Evolutionary conservation across 1,284 basidiomycete genomes (phyloP).

Genomic region (Fomitopsis betulina): DNA sequence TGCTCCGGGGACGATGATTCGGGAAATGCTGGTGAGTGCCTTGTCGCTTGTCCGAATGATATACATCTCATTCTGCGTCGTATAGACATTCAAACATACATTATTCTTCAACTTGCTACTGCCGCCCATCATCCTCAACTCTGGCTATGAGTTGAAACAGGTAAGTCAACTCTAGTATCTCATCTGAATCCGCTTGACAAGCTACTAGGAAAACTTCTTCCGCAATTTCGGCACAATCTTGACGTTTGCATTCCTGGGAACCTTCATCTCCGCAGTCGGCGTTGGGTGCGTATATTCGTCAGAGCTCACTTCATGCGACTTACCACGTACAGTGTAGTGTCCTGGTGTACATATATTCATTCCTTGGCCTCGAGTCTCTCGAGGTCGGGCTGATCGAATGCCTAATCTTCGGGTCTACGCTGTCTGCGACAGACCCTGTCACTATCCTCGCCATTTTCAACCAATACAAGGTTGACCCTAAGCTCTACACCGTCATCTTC

Average conservation of each 20-base stretch:
- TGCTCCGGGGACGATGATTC: conserved; percentile 89
- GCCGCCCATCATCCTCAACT: conserved; percentile 97
- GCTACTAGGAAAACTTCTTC: conserved; percentile 88
- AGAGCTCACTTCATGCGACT: conserved; percentile 17
- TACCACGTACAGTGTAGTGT: conserved; percentile 61
- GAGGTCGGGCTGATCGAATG: conserved; percentile 85
- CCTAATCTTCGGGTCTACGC: conserved; percentile 92
- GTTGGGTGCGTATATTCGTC: conserved; percentile 68
- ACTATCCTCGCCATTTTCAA: conserved; percentile 99
- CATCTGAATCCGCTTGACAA: neutral
- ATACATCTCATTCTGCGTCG: neutral
- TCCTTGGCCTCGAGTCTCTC: conserved; percentile 85
- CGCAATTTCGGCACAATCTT: conserved; percentile 97
- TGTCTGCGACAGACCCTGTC: conserved; percentile 97
- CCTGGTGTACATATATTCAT: conserved; percentile 94
- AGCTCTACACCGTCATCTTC: conserved; percentile 97
- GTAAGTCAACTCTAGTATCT: conserved; percentile 35
- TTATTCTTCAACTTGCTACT: conserved; percentile 97
- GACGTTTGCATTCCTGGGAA: conserved; percentile 94
- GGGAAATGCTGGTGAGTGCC: conserved; percentile 90
- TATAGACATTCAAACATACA: conserved; percentile 93
- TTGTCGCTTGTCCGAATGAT: too few species aligned
- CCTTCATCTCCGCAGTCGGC: conserved; percentile 95
- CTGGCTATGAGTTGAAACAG: conserved; percentile 96
- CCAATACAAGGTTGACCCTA: conserved; percentile 97